phyloP scores from a whole-genome alignment of 306 rosid genomes.

The Ceratonia siliqua region DNA sequence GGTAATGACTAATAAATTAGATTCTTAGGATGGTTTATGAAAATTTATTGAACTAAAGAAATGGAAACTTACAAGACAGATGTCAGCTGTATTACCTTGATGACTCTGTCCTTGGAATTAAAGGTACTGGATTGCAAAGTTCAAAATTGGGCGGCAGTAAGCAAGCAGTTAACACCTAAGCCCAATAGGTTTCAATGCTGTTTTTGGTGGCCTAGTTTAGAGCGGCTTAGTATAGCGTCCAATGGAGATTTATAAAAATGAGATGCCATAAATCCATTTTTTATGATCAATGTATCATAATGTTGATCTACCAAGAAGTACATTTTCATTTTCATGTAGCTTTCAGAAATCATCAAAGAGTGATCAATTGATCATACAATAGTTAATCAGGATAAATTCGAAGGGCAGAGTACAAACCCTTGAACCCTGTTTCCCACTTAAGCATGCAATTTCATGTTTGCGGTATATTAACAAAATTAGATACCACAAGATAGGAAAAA shows the following conservation, averaged over 20 bases:
- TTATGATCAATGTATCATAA: background rate
- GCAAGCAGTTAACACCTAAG: background rate
- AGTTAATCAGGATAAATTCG: background rate
- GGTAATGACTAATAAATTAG: background rate
- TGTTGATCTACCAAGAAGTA: slow-evolving; percentile 21
- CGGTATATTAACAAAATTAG: slow-evolving; percentile 3
- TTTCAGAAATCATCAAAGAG: slow-evolving; percentile 16
- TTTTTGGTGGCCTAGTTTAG: background rate
- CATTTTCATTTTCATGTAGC: background rate
- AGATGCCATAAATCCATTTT: slow-evolving; percentile 11
- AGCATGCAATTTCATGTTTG: slow-evolving; percentile 9
- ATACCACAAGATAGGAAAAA: background rate
- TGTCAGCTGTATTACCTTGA: background rate
- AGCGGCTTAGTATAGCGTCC: too few relatives aligned
- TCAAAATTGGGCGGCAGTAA: slow-evolving; percentile 4
- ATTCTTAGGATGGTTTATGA: slow-evolving; percentile 11
- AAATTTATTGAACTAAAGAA: slow-evolving; percentile 9
- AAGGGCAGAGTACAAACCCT: slow-evolving; percentile 10
- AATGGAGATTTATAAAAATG: slow-evolving; percentile 16
- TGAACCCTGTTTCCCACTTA: background rate
- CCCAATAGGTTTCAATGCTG: background rate
- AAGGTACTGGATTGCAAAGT: slow-evolving; percentile 7
- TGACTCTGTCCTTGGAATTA: background rate
- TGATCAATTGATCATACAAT: slow-evolving; percentile 19
- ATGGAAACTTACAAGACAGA: slow-evolving; percentile 10